Evolutionary conservation across 192 early-diverging fungal species (phyloP), one percentile per base, ranked within the genome.

Genomic region (Phycomyces nitens): DNA sequence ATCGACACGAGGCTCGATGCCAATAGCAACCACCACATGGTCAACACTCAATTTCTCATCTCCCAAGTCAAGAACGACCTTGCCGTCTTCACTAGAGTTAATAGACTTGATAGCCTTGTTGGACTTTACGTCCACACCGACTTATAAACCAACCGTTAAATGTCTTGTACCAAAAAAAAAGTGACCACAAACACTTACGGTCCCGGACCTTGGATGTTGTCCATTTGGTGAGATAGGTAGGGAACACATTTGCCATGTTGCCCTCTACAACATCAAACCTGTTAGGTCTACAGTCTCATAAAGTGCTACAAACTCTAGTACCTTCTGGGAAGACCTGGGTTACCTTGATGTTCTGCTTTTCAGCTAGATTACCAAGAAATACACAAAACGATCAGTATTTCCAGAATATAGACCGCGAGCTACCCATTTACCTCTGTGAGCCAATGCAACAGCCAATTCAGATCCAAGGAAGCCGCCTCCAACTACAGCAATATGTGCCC

Each of bases 401-500:
- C n/a, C n/a, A n/a, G n/a, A n/a, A n/a, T n/a, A n/a, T n/a, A n/a
- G n/a, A n/a, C n/a, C n/a, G n/a, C n/a, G n/a, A n/a, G n/a, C n/a
- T n/a, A n/a, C n/a, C n/a, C n/a, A n/a, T n/a, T 66, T 75, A 75
- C 70, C 71, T 57, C 68, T 60, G 18, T 79, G 72, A 22, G 81
- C 79, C 34, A 88, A 59, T 18, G 86, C 84, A 39, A 76, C 73
- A 24, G 86, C 76, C 16, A 88, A 64, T 58, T 88, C 86, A 51
- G 75, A 77, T n/a, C 86, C 86, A 51, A 88, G 72, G 71, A 88
- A 84, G 11, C 86, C 86, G 27, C 84, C 84, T 51, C 86, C 86
- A 18, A 88, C 61, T 47, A 88, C 65, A 20, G 77, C 84, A 64
- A 88, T 74, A 53, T 69, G 74, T n/a, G 72, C 73, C 51, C 65